Evolutionary conservation across 2,329 filamentous ascomycete species (phyloP).

Genomic region (Fusarium proliferatum): DNA sequence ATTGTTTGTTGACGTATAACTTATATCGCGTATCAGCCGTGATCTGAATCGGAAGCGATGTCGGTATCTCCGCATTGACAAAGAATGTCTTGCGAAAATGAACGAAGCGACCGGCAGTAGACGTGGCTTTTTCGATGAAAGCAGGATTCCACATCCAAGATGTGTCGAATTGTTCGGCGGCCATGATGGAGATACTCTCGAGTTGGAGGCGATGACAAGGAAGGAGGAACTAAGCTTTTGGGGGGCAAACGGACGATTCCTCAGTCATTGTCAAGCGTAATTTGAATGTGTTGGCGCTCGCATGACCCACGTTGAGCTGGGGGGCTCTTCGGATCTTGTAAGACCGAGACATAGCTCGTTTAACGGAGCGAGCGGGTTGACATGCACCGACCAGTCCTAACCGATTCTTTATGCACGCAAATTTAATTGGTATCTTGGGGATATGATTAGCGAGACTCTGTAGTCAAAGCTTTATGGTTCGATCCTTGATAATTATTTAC

Average conservation of each 20-base stretch:
- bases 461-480: accelerated
- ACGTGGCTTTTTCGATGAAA: not conserved
- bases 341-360: not conserved
- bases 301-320: accelerated
- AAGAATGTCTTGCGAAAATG: not conserved
- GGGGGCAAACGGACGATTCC: accelerated
- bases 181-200: not conserved
- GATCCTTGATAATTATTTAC: accelerated
- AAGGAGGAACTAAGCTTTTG: not conserved
- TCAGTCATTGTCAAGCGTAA: not conserved
- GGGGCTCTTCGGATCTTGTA: not conserved
- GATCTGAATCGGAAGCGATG: not conserved
- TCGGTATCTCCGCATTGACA: accelerated
- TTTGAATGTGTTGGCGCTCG: not conserved
- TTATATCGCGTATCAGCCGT: not conserved
- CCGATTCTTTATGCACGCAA: accelerated
- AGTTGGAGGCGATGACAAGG: not conserved
- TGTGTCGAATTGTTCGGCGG: not conserved
- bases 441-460: accelerated
- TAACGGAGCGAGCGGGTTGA: not conserved
- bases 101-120: not conserved
- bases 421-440: accelerated
- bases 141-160: constrained; percentile 3
- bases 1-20: not conserved
- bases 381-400: not conserved